Percentiles rank a stretch among this genome's conserved stretches.
These are phyloP conservation scores for Prunus campanulata DNA, from an alignment of 306 rosid species.

Conservation along the genomic window DNA sequence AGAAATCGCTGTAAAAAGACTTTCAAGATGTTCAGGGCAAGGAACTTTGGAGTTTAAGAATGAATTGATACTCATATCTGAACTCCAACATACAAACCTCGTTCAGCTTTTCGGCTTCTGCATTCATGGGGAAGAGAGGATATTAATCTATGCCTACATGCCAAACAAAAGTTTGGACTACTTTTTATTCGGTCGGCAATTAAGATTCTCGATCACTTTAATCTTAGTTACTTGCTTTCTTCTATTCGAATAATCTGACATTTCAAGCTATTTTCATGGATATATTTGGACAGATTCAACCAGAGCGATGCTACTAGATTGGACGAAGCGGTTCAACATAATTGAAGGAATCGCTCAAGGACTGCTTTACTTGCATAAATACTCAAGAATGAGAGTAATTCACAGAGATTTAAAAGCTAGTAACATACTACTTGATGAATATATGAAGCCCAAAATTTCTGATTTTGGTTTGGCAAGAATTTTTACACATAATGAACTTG, in stretches of 20 bases:
- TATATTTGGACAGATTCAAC: slow-evolving; percentile 4
- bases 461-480: slow-evolving; percentile 29
- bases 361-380: slow-evolving; percentile 20
- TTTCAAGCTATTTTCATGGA: no score
- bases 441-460: neutral
- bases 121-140: no score
- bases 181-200: no score
- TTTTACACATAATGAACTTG: neutral
- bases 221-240: no score
- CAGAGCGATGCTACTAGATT: slow-evolving; percentile 11
- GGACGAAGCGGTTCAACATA: slow-evolving; percentile 10
- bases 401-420: slow-evolving; percentile 25
- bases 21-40: neutral
- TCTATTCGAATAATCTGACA: no score
- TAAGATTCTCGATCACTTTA: no score
- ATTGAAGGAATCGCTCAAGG: slow-evolving; percentile 10
- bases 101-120: no score
- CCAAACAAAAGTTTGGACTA: no score
- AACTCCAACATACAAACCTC: no score
- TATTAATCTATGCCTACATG: no score
- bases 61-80: no score
- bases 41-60: neutral
- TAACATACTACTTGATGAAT: slow-evolving; percentile 16
- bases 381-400: slow-evolving; percentile 19
- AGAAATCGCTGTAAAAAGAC: neutral